Percentiles rank a stretch among this genome's conserved stretches.
Conservation (phyloP, 2,329 filamentous ascomycete species). For the Dendryphion nanum region DNA sequence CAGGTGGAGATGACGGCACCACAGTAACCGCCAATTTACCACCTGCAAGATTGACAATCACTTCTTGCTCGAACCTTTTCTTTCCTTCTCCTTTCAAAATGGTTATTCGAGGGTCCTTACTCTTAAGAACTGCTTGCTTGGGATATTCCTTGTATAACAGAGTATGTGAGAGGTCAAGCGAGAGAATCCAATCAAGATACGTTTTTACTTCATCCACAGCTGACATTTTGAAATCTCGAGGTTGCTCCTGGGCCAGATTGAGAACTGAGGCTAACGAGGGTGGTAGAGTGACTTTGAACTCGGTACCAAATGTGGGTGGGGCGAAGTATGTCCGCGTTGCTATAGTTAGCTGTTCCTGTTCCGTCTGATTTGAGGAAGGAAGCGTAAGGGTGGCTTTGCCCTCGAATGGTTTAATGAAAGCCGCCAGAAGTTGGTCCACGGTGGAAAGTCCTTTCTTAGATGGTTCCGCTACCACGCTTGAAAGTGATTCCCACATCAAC, state of each 20-base stretch:
- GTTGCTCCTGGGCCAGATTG: conserved; percentile 20
- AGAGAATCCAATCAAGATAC: conserved; percentile 34
- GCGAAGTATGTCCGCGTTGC: conserved; percentile 33
- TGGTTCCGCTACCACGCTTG: conserved; percentile 25
- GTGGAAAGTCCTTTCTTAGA: conserved; percentile 25
- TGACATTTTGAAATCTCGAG: conserved; percentile 27
- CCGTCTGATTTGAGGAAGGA: conserved; percentile 16
- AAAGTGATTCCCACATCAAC: conserved; percentile 26
- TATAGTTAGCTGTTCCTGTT: conserved; percentile 23
- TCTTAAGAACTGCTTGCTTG: conserved; percentile 15
- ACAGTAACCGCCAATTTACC: conserved; percentile 16
- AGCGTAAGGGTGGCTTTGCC: conserved; percentile 27
- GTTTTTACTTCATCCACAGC: conserved; percentile 25
- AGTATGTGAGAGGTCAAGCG: conserved; percentile 29
- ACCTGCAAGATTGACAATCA: conserved; percentile 18
- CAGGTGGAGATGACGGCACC: conserved; percentile 1
- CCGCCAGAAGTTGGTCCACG: conserved; percentile 29
- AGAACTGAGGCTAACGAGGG: conserved; percentile 25
- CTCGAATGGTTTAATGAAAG: conserved; percentile 28
- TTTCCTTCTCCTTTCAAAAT: conserved; percentile 21
- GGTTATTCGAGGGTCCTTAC: conserved; percentile 21
- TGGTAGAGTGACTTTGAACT: conserved; percentile 33
- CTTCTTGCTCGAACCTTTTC: conserved; percentile 20
- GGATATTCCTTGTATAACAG: conserved; percentile 24
- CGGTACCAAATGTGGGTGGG: conserved; percentile 33